These are phyloP conservation scores for Viridothelium virens DNA, from an alignment of 495 filamentous ascomycete species.

Conservation along the genomic window DNA sequence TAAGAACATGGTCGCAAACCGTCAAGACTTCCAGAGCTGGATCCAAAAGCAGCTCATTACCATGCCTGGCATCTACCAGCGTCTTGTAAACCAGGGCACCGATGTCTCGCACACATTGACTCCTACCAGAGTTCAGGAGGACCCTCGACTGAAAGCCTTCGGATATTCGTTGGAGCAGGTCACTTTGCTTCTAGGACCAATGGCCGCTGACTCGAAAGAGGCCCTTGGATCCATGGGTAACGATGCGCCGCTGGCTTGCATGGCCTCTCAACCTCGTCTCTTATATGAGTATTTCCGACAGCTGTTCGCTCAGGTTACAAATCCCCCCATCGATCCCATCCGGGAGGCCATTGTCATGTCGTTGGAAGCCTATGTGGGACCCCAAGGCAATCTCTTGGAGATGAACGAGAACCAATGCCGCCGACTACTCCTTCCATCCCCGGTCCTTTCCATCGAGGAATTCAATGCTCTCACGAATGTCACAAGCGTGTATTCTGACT, in stretches of 20 bases:
- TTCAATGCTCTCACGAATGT: conserved; percentile 87
- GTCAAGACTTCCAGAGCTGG: conserved; percentile 84
- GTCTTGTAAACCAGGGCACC: conserved; percentile 50
- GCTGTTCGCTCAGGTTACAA: conserved; percentile 98
- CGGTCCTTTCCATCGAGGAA: conserved; percentile 83
- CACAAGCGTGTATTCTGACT: conserved; percentile 62
- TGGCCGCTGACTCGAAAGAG: conserved; percentile 98
- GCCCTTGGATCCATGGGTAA: conserved; percentile 99
- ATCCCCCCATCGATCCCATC: conserved; percentile 97
- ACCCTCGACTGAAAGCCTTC: conserved; percentile 77
- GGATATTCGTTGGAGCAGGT: conserved; percentile 98
- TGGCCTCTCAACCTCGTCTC: conserved; percentile 80
- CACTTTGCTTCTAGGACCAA: conserved; percentile 84
- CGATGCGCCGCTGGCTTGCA: conserved; percentile 88
- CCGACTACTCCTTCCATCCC: conserved; percentile 78
- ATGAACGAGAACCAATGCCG: conserved; percentile 89
- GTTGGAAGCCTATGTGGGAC: conserved; percentile 92
- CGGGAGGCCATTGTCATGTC: conserved; percentile 99
- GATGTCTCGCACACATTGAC: conserved; percentile 62
- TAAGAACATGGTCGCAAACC: conserved; percentile 77
- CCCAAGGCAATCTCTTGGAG: conserved; percentile 93
- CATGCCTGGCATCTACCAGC: conserved; percentile 61
- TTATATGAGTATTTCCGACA: conserved; percentile 98
- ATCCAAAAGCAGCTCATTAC: conserved; percentile 80
- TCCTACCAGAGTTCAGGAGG: conserved; percentile 69